Evolutionary conservation across 2,329 filamentous ascomycete genomes (phyloP), one percentile per base, ranked within the genome.

Genomic region (Mollisia scopiformis): DNA sequence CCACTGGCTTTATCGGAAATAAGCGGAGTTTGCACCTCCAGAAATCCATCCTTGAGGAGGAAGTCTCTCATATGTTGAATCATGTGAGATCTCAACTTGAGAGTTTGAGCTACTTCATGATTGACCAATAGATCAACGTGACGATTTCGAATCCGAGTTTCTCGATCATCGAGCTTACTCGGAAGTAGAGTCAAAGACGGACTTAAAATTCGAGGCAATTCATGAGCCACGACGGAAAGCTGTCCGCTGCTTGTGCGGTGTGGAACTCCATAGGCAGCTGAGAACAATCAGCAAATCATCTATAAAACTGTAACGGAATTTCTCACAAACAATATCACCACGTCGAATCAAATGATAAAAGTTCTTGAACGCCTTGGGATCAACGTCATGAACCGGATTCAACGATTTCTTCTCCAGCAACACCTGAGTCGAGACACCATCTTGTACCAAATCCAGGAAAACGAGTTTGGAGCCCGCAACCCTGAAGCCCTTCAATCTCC

Each of bases 11-110:
- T 84, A 50, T 89, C 86, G 7, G 91, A 88, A 55, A 99, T 81
- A 59, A 98, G 92, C 0, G 95, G 95, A 0, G 95, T 99, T 68
- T 90, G 91, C 50, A 98, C 93, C 76, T 97, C 93, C 57, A 93
- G 79, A 71, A 97, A 97, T 6, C 84, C 83, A 49, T 84, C 82
- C 8, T 86, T 80, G 62, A 91, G 80, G 58, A 98, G 86, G 73
- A 90, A 92, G 55, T 86, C 82, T 35, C 92, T 87, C 66, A 98
- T 82, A 66, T 86, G 84, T 61, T 88, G 87, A 65, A 92, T 88
- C 62, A 98, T 85, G 37, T 86, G 79, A 0, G 92, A 88, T 35
- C 94, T 88, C 25, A 95, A 81, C 31, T 88, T 84, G 54, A 98
- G 78, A 1, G 88, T 86, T 71, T 95, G 87, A 13, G 87, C 80